These are phyloP conservation scores for Stephanocyclus meneghinianus DNA, from an alignment of 352 stramenopile species.

Conservation along the genomic window DNA sequence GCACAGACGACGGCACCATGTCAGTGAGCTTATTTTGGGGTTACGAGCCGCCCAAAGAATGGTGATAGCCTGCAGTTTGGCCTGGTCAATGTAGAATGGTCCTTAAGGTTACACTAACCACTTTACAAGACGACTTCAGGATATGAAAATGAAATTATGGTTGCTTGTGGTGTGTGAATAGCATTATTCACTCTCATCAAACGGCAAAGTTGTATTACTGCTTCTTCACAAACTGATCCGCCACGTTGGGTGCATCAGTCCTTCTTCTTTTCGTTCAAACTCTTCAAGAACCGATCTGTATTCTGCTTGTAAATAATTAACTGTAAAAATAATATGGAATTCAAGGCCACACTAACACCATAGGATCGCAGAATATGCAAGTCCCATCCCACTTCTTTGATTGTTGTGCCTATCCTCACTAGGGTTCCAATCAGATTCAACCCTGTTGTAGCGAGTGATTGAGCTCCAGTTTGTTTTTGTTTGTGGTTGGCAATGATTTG, in stretches of 20 bases:
- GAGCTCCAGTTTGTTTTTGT: conserved; percentile 72
- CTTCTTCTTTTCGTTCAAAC: conserved; percentile 44
- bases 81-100: too few species aligned
- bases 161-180: too few species aligned
- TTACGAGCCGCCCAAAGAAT: too few species aligned
- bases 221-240: too few species aligned
- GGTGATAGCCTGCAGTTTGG: too few species aligned
- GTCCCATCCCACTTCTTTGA: conserved; percentile 74
- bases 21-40: too few species aligned
- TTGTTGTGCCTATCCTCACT: conserved; percentile 71
- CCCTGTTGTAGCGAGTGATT: conserved; percentile 60
- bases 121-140: too few species aligned
- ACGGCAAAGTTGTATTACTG: too few species aligned
- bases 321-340: conserved; percentile 65
- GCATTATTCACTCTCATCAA: too few species aligned
- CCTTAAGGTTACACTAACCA: too few species aligned
- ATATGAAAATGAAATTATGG: too few species aligned
- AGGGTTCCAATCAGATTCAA: conserved; percentile 69
- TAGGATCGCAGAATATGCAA: conserved; percentile 64
- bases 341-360: conserved; percentile 52
- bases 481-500: conserved; percentile 65
- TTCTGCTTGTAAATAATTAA: conserved; percentile 72
- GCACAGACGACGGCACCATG: too few species aligned
- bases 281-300: conserved; percentile 49
- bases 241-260: not conserved